Evolutionary conservation across 129 eudicot genomes (phyloP).

Genomic region (Heracleum sosnowskyi): DNA sequence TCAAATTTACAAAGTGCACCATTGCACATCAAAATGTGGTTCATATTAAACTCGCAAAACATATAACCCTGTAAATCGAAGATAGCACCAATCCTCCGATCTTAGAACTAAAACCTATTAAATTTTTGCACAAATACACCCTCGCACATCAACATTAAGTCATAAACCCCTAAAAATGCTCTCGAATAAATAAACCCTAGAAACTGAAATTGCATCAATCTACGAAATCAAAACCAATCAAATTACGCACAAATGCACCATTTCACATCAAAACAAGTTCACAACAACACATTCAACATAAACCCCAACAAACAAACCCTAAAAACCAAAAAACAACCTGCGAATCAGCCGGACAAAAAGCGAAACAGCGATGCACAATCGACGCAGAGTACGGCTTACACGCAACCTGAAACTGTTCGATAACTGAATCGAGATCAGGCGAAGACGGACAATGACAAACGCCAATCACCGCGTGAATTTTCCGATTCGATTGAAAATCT

Average conservation of each 20-base stretch:
- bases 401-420: conserved; percentile 30
- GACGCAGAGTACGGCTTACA: conserved; percentile 65
- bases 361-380: conserved; percentile 76
- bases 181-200: background rate
- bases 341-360: conserved; percentile 73
- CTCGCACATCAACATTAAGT: background rate
- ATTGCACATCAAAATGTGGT: background rate
- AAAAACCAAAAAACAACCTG: conserved; percentile 34
- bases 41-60: background rate
- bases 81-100: background rate
- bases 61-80: background rate
- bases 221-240: background rate
- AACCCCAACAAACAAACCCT: background rate
- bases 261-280: background rate
- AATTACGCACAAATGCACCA: background rate
- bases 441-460: conserved; percentile 77
- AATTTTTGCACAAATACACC: background rate
- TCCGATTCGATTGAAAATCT: conserved; percentile 85
- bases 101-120: background rate
- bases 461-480: conserved; percentile 71
- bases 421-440: conserved; percentile 57
- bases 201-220: background rate
- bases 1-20: background rate
- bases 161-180: background rate
- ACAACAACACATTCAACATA: background rate